A percentile compares a stretch with the other conserved stretches of the same genome.
Evolutionary conservation across 176 grass and related monocot species (phyloP).

Genomic region (Rhynchospora pubera): DNA sequence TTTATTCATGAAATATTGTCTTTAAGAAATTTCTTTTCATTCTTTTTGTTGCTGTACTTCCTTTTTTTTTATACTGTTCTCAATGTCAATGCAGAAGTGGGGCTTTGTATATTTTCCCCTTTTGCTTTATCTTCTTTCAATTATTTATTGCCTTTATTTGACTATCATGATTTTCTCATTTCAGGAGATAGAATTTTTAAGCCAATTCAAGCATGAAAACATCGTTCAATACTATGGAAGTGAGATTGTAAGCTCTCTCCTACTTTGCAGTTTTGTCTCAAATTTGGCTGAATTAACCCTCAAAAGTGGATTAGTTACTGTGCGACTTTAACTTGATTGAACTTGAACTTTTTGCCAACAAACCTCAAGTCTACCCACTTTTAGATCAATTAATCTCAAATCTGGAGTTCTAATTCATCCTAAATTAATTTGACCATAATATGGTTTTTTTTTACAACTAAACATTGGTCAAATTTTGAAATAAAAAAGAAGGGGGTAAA

Average conservation of each 20-base stretch:
- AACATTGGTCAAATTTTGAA: neutral
- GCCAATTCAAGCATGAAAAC: conserved; percentile 98
- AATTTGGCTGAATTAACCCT: neutral
- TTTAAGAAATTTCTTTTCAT: neutral
- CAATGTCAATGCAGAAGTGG: conserved; percentile 9
- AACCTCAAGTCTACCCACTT: neutral
- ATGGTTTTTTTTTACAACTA: neutral
- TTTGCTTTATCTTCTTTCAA: neutral
- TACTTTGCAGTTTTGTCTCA: neutral
- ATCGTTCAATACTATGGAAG: conserved; percentile 97
- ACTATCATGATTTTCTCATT: conserved; percentile 18
- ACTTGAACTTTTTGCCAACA: neutral
- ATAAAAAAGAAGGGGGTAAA: neutral
- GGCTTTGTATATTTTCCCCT: neutral
- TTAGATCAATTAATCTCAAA: neutral
- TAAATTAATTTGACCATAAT: neutral
- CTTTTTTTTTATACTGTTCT: conserved; percentile 15
- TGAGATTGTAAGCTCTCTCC: conserved; percentile 66
- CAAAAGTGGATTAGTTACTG: neutral
- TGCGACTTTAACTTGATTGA: neutral
- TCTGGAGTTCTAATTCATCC: neutral
- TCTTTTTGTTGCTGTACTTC: neutral
- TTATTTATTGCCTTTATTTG: conserved; percentile 7
- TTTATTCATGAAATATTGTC: neutral
- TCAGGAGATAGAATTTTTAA: conserved; percentile 98